Evolutionary conservation across 108 stramenopile species (phyloP), one percentile per base, ranked within the genome.

Genomic region (Epithemia pelagica): DNA sequence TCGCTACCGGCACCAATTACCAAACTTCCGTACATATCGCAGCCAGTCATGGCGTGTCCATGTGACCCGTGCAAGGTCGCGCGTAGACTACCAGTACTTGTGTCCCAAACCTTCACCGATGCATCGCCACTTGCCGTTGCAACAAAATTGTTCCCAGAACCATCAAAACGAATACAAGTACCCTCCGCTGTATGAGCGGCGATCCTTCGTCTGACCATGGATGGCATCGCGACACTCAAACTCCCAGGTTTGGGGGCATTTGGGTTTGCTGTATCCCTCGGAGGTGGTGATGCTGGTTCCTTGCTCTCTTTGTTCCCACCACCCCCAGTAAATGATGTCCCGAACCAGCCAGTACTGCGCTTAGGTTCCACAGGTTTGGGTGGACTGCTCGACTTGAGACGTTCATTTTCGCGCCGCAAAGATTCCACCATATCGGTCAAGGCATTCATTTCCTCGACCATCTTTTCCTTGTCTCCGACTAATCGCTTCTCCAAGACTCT

Each of bases 41-140:
- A 87, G 15, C 81, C 67, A 28, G 85, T 65, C 54, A 91, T 78
- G 31, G 82, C 75, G 56, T 86, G 79, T 55, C 82, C 67, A 7
- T 65, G 31, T 52, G 83, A 78, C 21, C 78, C 82, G 33, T 68
- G 75, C 31, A 93, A 74, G 8, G 84, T 89, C 20, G 83, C 70
- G 28, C 75, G 58, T 31, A 89, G 52, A 20, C 78, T 70, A 26
- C 92, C 89, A 37, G 73, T 86, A 55, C 79, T 68, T n/a, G 82
- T 77, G 58, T 94, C 85, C 82, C 84, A 94, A 19, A 94, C 83
- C 33, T 82, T 74, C 21, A 91, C 87, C 26, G 79, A 81, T 7
- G 79, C 72, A 71, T 94, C 92, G 53, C 70, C 71, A 28, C 89
- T 81, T 15, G 81, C 72, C 7, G 88, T 87, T 28, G 78, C 92